Evolutionary conservation across 2,329 filamentous ascomycete species (phyloP).

Genomic region (Coniochaeta hoffmannii): DNA sequence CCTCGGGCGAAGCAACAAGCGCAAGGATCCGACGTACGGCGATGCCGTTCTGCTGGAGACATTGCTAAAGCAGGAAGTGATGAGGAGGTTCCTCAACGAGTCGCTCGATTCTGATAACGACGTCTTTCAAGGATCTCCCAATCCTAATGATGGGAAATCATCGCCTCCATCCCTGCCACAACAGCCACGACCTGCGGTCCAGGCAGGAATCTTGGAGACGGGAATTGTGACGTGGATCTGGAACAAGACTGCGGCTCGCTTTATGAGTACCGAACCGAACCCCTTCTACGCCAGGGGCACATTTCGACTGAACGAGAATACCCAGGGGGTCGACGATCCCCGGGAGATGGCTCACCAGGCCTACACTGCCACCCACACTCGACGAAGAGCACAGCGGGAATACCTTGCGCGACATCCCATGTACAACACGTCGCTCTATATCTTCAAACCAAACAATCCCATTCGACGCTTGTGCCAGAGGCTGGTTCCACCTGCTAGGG

Average conservation of each 20-base stretch:
- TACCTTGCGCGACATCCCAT: slow-evolving; percentile 80
- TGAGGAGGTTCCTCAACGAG: slow-evolving; percentile 89
- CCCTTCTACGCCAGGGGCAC: slow-evolving; percentile 94
- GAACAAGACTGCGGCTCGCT: slow-evolving; percentile 47
- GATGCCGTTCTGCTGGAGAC: slow-evolving; percentile 90
- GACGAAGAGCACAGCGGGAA: slow-evolving; percentile 83
- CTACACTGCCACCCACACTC: slow-evolving; percentile 71
- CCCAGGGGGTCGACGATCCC: slow-evolving; percentile 75
- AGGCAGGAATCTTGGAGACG: slow-evolving; percentile 38
- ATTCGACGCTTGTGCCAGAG: slow-evolving; percentile 78
- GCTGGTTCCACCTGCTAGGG: slow-evolving; percentile 85
- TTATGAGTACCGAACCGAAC: slow-evolving; percentile 71
- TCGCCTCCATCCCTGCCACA: slow-evolving; percentile 15
- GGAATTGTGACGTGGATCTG: slow-evolving; percentile 55
- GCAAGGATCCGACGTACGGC: slow-evolving; percentile 83
- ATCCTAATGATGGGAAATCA: slow-evolving; percentile 25
- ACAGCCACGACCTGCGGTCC: slow-evolving; percentile 13
- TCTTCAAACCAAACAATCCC: slow-evolving; percentile 73
- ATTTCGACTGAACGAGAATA: slow-evolving; percentile 52
- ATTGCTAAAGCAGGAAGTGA: slow-evolving; percentile 92
- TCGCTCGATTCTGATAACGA: slow-evolving; percentile 31
- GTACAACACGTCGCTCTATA: slow-evolving; percentile 87
- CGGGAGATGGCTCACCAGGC: slow-evolving; percentile 86
- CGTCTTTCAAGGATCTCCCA: slow-evolving; percentile 25
- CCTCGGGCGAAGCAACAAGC: slow-evolving; percentile 50